Conservation (phyloP, 495 filamentous ascomycete genomes). For the Annulohypoxylon bovei region DNA sequence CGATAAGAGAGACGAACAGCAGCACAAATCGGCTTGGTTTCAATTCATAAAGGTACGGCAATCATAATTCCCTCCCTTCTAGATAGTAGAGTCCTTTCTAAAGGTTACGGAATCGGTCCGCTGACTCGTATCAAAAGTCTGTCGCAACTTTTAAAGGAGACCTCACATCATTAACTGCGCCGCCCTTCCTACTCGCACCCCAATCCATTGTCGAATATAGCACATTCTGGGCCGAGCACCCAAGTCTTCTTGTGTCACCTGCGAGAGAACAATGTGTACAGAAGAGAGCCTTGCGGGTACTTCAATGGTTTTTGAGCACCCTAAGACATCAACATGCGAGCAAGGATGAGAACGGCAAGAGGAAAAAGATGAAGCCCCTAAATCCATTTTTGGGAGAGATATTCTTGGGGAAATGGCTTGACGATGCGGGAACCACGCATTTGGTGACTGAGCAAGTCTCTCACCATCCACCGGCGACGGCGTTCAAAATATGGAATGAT, state of each 20-base stretch:
- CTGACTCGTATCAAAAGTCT: slow-evolving; percentile 61
- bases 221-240: slow-evolving; percentile 89
- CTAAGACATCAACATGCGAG: slow-evolving; percentile 84
- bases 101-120: background rate
- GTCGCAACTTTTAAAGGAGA: slow-evolving; percentile 89
- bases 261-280: slow-evolving; percentile 73
- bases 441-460: slow-evolving; percentile 62
- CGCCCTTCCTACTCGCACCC: slow-evolving; percentile 83
- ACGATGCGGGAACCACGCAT: slow-evolving; percentile 73
- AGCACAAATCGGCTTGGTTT: slow-evolving; percentile 43
- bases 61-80: background rate
- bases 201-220: slow-evolving; percentile 85
- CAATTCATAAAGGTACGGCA: slow-evolving; percentile 49
- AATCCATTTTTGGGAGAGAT: slow-evolving; percentile 92
- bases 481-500: slow-evolving; percentile 81
- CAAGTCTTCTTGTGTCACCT: slow-evolving; percentile 78
- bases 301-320: slow-evolving; percentile 89
- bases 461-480: slow-evolving; percentile 89
- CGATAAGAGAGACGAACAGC: slow-evolving; percentile 38
- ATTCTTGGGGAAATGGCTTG: slow-evolving; percentile 86
- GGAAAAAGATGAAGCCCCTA: slow-evolving; percentile 83
- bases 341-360: slow-evolving; percentile 80
- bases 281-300: slow-evolving; percentile 78
- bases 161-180: slow-evolving; percentile 82
- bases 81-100: background rate